Percentiles rank a stretch among this genome's conserved stretches.
Conservation (phyloP, 2,329 filamentous ascomycete genomes). For the Sclerotinia minor region DNA sequence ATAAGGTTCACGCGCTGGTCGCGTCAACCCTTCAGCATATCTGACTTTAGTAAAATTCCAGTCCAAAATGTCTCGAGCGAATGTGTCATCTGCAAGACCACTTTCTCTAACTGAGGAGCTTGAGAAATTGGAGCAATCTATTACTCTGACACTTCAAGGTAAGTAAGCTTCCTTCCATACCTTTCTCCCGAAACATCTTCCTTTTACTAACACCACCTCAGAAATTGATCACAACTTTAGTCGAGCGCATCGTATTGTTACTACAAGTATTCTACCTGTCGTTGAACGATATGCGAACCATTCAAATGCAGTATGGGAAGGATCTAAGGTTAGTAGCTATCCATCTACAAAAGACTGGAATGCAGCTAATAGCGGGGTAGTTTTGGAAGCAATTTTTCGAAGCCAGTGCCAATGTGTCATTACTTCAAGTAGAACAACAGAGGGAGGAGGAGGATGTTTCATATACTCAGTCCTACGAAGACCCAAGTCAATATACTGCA, state of each 20-base stretch:
- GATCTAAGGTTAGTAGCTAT: constrained; percentile 69
- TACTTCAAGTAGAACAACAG: constrained; percentile 89
- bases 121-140: constrained; percentile 93
- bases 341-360: neutral
- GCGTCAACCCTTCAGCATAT: constrained; percentile 18
- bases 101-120: constrained; percentile 91
- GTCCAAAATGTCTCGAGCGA: constrained; percentile 37
- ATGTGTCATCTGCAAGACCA: constrained; percentile 49
- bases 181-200: neutral
- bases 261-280: constrained; percentile 85
- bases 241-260: constrained; percentile 93
- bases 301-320: constrained; percentile 92
- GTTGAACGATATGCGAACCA: constrained; percentile 96
- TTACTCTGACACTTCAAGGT: constrained; percentile 94
- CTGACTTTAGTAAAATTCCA: neutral
- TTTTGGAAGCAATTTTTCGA: constrained; percentile 99
- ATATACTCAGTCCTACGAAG: constrained; percentile 41
- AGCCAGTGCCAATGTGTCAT: constrained; percentile 92
- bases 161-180: constrained; percentile 46
- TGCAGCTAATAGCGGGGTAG: constrained; percentile 48
- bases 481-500: constrained; percentile 38
- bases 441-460: constrained; percentile 57
- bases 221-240: constrained; percentile 99
- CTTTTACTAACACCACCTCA: constrained; percentile 43
- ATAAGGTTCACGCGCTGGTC: constrained; percentile 10